A percentile compares a stretch with the other conserved stretches of the same genome.
Conservation (phyloP, 495 filamentous ascomycete species). For the Penicillium maclennaniae region DNA sequence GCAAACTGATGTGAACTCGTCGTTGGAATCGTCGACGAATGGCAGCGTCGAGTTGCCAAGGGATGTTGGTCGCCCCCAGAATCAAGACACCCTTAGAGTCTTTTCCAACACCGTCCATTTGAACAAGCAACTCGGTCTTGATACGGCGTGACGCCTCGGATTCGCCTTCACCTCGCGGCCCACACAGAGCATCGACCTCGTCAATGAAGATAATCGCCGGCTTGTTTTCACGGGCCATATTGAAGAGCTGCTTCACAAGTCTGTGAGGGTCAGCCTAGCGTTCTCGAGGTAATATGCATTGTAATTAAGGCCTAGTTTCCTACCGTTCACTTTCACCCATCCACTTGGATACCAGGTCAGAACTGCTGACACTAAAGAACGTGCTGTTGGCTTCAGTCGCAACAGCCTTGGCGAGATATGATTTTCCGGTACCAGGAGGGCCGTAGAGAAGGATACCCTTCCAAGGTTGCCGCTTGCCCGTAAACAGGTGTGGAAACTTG, state of each 20-base stretch:
- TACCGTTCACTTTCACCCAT: constrained; percentile 99
- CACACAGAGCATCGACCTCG: constrained; percentile 96
- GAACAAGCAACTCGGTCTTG: constrained; percentile 96
- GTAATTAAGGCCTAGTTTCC: neutral
- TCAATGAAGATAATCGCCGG: constrained; percentile 99
- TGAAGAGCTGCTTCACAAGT: constrained; percentile 94
- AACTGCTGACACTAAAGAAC: constrained; percentile 98
- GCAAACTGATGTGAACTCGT: constrained; percentile 89
- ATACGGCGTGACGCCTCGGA: constrained; percentile 95
- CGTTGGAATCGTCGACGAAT: constrained; percentile 96
- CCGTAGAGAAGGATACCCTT: constrained; percentile 97
- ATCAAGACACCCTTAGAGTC: constrained; percentile 93
- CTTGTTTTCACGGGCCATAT: constrained; percentile 96
- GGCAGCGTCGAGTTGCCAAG: constrained; percentile 98
- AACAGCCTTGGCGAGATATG: constrained; percentile 93
- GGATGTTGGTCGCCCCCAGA: constrained; percentile 96
- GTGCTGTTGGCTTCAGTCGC: constrained; percentile 98
- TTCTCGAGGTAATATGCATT: neutral
- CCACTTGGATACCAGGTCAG: constrained; percentile 97
- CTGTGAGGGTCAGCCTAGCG: constrained; percentile 43
- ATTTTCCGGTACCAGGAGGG: constrained; percentile 95
- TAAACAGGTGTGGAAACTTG: constrained; percentile 95
- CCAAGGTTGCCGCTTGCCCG: constrained; percentile 97
- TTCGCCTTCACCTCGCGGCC: constrained; percentile 94
- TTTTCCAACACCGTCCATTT: constrained; percentile 98